Evolutionary conservation across 805 yeast species (phyloP).

Genomic region (Starmera caribaea): DNA sequence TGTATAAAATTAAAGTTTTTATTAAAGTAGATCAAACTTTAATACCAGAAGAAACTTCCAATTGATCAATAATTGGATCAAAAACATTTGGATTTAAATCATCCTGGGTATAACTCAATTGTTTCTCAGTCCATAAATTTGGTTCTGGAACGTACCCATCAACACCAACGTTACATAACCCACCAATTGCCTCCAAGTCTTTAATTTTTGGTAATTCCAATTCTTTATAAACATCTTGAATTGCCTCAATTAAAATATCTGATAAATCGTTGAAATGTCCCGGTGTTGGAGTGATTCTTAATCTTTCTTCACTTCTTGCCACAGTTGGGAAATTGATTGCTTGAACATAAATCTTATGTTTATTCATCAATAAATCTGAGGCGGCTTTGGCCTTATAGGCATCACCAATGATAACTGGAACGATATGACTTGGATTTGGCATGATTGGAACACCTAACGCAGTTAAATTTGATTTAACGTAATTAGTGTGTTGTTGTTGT

Average conservation of each 20-base stretch:
- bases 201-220: constrained; percentile 63
- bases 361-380: constrained; percentile 76
- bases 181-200: constrained; percentile 77
- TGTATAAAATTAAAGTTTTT: too few relatives aligned
- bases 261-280: constrained; percentile 78
- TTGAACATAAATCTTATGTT: constrained; percentile 88
- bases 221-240: constrained; percentile 72
- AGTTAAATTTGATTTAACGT: constrained; percentile 66
- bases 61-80: constrained; percentile 51
- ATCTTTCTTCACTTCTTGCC: constrained; percentile 89
- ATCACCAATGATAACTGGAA: constrained; percentile 90
- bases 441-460: constrained; percentile 84
- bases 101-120: constrained; percentile 50
- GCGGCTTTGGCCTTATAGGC: constrained; percentile 89
- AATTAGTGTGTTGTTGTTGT: constrained; percentile 80
- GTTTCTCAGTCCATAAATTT: constrained; percentile 85
- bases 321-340: constrained; percentile 99
- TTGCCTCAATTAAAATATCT: constrained; percentile 65
- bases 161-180: constrained; percentile 86
- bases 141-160: constrained; percentile 33
- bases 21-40: constrained; percentile 6
- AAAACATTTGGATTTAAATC: constrained; percentile 60
- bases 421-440: constrained; percentile 96
- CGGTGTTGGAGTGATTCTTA: constrained; percentile 98
- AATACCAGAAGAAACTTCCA: constrained; percentile 65